These are phyloP conservation scores for Pichia heedii DNA, from an alignment of 805 yeast species.

Conservation along the genomic window DNA sequence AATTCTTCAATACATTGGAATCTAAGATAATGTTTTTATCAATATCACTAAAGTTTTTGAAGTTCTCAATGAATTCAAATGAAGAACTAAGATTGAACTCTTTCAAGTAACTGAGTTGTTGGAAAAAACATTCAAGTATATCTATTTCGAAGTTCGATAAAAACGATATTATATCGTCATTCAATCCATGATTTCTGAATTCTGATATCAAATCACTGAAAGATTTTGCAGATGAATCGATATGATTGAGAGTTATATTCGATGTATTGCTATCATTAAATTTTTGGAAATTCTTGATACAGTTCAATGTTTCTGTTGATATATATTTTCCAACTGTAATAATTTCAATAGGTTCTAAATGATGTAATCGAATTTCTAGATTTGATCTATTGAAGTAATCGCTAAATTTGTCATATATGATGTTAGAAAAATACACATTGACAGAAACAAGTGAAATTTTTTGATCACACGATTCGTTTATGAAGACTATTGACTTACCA, in stretches of 20 bases:
- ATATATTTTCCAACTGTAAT: slow-evolving; percentile 34
- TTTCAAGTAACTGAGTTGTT: slow-evolving; percentile 44
- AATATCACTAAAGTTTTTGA: slow-evolving; percentile 39
- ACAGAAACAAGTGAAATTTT: slow-evolving; percentile 47
- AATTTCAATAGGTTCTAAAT: slow-evolving; percentile 72
- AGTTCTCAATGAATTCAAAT: slow-evolving; percentile 43
- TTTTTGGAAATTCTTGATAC: slow-evolving; percentile 15
- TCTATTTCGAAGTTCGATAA: slow-evolving; percentile 10
- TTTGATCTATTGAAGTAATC: slow-evolving; percentile 52
- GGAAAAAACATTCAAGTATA: slow-evolving; percentile 27
- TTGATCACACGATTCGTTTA: slow-evolving; percentile 26
- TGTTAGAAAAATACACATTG: slow-evolving; percentile 67
- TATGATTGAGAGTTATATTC: neutral
- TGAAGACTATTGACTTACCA: slow-evolving; percentile 39
- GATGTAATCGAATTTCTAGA: slow-evolving; percentile 64
- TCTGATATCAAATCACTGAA: neutral
- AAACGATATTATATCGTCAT: slow-evolving; percentile 10
- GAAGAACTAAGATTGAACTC: slow-evolving; percentile 57
- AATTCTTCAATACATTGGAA: slow-evolving; percentile 54
- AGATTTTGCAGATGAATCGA: neutral
- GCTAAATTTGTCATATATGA: slow-evolving; percentile 59
- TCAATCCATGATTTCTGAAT: slow-evolving; percentile 4
- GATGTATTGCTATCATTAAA: slow-evolving; percentile 1
- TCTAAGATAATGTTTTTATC: slow-evolving; percentile 45
- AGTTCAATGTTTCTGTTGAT: slow-evolving; percentile 27